These are phyloP conservation scores for Magnusiomyces suaveolens DNA, from an alignment of 1,139 yeast species.

Conservation along the genomic window DNA sequence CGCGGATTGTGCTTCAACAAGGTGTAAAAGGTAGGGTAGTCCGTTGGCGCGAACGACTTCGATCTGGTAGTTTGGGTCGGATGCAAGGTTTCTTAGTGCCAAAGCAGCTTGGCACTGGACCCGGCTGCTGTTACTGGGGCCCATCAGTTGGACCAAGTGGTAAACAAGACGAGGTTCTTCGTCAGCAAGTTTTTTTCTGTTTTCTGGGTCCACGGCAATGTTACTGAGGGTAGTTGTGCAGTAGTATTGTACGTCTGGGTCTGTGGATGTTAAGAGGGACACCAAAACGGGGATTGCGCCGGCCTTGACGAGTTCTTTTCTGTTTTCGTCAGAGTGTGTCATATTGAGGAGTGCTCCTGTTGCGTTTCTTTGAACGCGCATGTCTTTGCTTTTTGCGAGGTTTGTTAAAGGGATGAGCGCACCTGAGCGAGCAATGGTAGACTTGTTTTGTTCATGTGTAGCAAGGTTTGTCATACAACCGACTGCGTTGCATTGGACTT, in stretches of 20 bases:
- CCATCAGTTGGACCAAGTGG: conserved; percentile 85
- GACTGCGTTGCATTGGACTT: conserved; percentile 97
- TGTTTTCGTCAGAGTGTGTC: conserved; percentile 96
- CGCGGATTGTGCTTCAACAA: conserved; percentile 81
- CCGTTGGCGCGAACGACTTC: conserved; percentile 96
- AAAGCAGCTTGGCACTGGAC: conserved; percentile 98
- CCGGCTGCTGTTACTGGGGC: conserved; percentile 73
- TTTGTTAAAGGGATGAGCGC: conserved; percentile 90
- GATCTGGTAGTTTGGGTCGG: conserved; percentile 83
- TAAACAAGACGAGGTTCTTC: conserved; percentile 88
- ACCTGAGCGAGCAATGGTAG: conserved; percentile 91
- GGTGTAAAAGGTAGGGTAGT: conserved; percentile 77
- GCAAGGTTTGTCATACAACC: conserved; percentile 98
- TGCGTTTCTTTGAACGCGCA: conserved; percentile 95
- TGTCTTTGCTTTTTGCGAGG: conserved; percentile 86
- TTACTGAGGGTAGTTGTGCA: conserved; percentile 96
- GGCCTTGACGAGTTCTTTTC: conserved; percentile 93
- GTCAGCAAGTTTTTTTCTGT: conserved; percentile 77
- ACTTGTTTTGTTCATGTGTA: conserved; percentile 95
- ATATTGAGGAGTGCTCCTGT: conserved; percentile 94
- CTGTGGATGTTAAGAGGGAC: conserved; percentile 77
- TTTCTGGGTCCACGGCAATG: conserved; percentile 90
- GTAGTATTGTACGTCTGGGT: conserved; percentile 95
- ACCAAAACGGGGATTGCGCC: conserved; percentile 97
- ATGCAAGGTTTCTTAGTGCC: conserved; percentile 89